phyloP scores from a whole-genome alignment of 1,284 basidiomycete genomes.

The Ceratobasidium sp. region DNA sequence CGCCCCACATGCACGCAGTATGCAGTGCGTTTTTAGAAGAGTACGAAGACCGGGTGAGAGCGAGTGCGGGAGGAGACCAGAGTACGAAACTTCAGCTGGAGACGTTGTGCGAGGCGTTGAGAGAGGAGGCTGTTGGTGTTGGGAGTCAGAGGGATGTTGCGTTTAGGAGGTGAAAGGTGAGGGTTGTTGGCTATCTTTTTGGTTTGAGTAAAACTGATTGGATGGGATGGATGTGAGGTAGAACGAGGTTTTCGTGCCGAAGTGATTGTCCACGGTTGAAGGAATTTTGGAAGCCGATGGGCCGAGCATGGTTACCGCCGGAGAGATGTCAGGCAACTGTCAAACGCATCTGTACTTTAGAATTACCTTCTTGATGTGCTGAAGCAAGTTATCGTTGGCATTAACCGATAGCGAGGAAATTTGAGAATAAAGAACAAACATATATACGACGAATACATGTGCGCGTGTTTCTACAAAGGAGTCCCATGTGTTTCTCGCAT shows the following conservation, averaged over 20 bases:
- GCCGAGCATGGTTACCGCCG: too few relatives aligned
- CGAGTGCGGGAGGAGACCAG: conserved; percentile 25
- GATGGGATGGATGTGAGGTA: neutral
- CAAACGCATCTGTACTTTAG: too few relatives aligned
- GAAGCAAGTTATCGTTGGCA: neutral
- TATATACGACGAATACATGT: neutral
- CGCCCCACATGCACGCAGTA: conserved; percentile 36
- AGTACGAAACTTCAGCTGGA: conserved; percentile 39
- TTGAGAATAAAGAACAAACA: too few relatives aligned
- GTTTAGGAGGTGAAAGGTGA: conserved; percentile 14
- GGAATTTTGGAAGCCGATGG: neutral
- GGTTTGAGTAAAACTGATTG: neutral
- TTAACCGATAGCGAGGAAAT: neutral
- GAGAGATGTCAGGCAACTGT: too few relatives aligned
- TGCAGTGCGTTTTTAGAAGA: conserved; percentile 40
- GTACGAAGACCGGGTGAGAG: conserved; percentile 30
- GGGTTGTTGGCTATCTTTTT: neutral
- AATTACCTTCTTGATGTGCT: too few relatives aligned
- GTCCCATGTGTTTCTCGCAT: neutral
- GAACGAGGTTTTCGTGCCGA: neutral
- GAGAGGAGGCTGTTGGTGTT: conserved; percentile 30
- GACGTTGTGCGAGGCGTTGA: conserved; percentile 38
- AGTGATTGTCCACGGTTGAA: neutral
- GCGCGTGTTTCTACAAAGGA: neutral
- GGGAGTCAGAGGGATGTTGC: conserved; percentile 25